phyloP scores from a whole-genome alignment of 495 filamentous ascomycete genomes.

The Aspergillus egyptiacus region DNA sequence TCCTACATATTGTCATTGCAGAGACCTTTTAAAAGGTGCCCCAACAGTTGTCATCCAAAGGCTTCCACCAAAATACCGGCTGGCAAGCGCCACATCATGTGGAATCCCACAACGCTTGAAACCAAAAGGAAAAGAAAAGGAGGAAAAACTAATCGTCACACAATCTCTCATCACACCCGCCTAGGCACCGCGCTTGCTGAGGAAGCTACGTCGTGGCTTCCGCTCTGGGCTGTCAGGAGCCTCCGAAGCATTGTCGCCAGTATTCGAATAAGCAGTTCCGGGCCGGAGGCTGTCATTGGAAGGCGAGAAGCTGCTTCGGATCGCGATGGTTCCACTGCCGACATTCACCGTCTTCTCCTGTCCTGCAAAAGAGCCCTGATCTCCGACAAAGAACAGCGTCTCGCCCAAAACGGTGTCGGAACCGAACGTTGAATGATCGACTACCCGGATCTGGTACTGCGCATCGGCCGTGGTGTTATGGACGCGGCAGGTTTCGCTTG shows the following conservation, averaged over 20 bases:
- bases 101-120: neutral
- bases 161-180: conserved; percentile 18
- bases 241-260: conserved; percentile 29
- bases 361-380: conserved; percentile 57
- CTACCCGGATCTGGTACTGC: conserved; percentile 78
- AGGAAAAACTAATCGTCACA: conserved; percentile 9
- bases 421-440: conserved; percentile 75
- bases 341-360: conserved; percentile 68
- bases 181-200: conserved; percentile 51
- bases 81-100: conserved; percentile 2
- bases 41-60: conserved; percentile 4
- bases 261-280: conserved; percentile 34
- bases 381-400: conserved; percentile 79
- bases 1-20: neutral
- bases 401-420: conserved; percentile 79
- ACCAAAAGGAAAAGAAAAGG: conserved; percentile 5
- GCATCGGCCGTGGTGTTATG: conserved; percentile 69
- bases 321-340: conserved; percentile 59
- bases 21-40: neutral
- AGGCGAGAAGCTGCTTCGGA: conserved; percentile 58
- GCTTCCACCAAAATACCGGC: neutral
- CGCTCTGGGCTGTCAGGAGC: conserved; percentile 50
- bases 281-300: conserved; percentile 29
- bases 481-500: conserved; percentile 69
- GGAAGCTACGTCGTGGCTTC: conserved; percentile 44